Evolutionary conservation across 164 flowering plant species (phyloP).

Genomic region (Cinnamomum chago): DNA sequence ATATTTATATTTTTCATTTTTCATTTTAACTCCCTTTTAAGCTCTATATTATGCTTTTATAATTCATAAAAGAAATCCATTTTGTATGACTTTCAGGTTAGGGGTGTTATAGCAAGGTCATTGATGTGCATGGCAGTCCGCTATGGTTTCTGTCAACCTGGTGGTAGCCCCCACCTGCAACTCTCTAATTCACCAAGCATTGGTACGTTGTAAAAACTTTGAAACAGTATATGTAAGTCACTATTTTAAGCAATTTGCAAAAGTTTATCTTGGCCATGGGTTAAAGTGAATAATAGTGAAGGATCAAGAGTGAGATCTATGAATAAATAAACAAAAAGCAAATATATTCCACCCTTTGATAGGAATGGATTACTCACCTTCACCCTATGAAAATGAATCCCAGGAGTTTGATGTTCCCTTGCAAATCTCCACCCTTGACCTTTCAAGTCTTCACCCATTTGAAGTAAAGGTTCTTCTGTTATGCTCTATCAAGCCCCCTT

Average conservation of each 20-base stretch:
- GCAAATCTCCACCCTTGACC: no score
- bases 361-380: no score
- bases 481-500: no score
- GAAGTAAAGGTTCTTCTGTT: no score
- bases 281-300: no score
- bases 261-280: not conserved
- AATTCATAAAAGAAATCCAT: not conserved
- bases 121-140: constrained; percentile 57
- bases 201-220: constrained; percentile 11
- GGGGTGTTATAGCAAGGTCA: constrained; percentile 61
- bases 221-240: constrained; percentile 4
- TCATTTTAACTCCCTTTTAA: not conserved
- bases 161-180: constrained; percentile 32
- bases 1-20: no score
- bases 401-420: no score
- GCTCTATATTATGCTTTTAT: not conserved
- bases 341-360: no score
- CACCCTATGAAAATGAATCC: no score
- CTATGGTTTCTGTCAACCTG: constrained; percentile 36
- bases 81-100: constrained; percentile 29
- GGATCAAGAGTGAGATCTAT: no score
- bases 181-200: constrained; percentile 52
- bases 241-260: not conserved
- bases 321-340: no score
- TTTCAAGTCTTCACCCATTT: no score